Evolutionary conservation across 2,329 filamentous ascomycete species (phyloP).

Genomic region (Fusarium proliferatum): DNA sequence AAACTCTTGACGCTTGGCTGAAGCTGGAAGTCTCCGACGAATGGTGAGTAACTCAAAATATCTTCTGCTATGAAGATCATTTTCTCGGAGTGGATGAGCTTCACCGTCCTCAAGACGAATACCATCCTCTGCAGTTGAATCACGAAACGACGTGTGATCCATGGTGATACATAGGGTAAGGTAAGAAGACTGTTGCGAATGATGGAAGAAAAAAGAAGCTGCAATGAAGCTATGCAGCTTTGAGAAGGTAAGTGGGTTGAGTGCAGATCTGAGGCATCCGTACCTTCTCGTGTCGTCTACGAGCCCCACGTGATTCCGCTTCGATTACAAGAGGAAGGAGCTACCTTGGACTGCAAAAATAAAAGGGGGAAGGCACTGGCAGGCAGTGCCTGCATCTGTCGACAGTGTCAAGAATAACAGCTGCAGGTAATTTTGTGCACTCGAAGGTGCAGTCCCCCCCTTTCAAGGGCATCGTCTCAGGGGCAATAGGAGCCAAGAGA

Average conservation of each 20-base stretch:
- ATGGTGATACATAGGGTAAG: not conserved
- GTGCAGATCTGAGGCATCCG: not conserved
- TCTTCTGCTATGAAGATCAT: not conserved
- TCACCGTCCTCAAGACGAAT: not conserved
- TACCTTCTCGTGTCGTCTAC: not conserved
- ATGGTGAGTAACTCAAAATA: not conserved
- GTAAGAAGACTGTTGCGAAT: too few species aligned
- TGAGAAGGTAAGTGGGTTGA: not conserved
- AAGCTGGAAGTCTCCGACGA: not conserved
- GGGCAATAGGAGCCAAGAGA: not conserved
- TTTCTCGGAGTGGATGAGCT: not conserved
- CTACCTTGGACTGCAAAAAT: not conserved
- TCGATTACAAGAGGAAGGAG: not conserved
- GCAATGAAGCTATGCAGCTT: not conserved
- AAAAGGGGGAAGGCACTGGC: not conserved
- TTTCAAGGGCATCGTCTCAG: not conserved
- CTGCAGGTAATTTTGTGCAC: not conserved
- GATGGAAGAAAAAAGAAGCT: not conserved
- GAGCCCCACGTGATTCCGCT: not conserved
- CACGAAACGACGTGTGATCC: not conserved
- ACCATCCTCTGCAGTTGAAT: not conserved
- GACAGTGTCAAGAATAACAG: not conserved
- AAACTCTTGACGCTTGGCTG: not conserved
- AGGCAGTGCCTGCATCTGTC: not conserved
- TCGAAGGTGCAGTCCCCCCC: not conserved